A percentile compares a stretch with the other conserved stretches of the same genome.
phyloP scores from a whole-genome alignment of 2,329 filamentous ascomycete species.

The Alternaria conjuncta region DNA sequence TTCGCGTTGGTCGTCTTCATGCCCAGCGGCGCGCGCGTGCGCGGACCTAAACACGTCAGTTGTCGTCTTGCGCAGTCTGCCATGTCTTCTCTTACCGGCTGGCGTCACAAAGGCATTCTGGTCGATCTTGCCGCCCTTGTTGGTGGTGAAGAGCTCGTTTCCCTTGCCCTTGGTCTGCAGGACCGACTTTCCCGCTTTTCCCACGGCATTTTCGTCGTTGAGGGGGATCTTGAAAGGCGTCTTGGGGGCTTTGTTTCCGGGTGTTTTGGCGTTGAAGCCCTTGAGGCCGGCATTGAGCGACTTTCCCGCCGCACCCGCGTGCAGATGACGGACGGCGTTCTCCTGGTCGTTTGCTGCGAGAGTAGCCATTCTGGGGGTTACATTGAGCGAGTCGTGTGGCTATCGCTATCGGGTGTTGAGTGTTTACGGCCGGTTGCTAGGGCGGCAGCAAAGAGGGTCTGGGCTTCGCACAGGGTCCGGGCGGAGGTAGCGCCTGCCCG shows the following conservation, averaged over 20 bases:
- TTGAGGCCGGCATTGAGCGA: slow-evolving; percentile 70
- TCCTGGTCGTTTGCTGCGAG: slow-evolving; percentile 81
- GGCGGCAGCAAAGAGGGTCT: slow-evolving; percentile 11
- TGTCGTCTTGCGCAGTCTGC: background rate
- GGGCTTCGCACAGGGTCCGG: slow-evolving; percentile 22
- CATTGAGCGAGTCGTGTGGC: slow-evolving; percentile 36
- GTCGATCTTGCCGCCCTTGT: slow-evolving; percentile 59
- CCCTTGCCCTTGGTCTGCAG: slow-evolving; percentile 64
- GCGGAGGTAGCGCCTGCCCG: slow-evolving; percentile 30
- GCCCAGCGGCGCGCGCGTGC: slow-evolving; percentile 80
- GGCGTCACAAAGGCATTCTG: slow-evolving; percentile 79
- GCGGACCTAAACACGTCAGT: slow-evolving; percentile 35
- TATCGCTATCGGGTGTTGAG: slow-evolving; percentile 9
- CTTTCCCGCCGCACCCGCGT: slow-evolving; percentile 73
- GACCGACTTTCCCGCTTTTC: slow-evolving; percentile 66
- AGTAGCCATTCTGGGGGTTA: slow-evolving; percentile 64
- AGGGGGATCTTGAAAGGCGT: slow-evolving; percentile 79
- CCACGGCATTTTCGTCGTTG: slow-evolving; percentile 84
- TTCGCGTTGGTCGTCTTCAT: slow-evolving; percentile 98
- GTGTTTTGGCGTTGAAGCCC: slow-evolving; percentile 75
- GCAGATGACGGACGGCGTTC: slow-evolving; percentile 79
- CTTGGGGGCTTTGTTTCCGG: slow-evolving; percentile 76
- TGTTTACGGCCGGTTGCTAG: slow-evolving; percentile 44
- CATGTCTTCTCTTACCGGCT: slow-evolving; percentile 63
- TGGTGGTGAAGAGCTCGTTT: slow-evolving; percentile 59